Percentiles rank a stretch among this genome's conserved stretches.
phyloP scores from a whole-genome alignment of 768 basidiomycete species.

The Astraeus odoratus region DNA sequence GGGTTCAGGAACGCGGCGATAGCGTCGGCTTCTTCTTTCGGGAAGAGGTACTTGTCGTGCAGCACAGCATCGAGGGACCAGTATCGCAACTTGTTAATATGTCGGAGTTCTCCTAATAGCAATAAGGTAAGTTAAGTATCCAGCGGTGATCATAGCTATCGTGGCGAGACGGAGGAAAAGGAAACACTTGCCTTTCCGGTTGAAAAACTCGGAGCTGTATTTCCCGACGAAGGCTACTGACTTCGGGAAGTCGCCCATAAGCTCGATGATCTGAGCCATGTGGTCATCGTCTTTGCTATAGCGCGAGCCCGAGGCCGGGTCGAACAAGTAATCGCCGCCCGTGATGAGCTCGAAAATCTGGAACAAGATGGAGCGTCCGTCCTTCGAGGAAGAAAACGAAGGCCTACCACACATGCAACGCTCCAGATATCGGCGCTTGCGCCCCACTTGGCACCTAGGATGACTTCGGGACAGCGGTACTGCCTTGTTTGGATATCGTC shows the following conservation, averaged over 20 bases:
- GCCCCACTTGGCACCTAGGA: slow-evolving; percentile 94
- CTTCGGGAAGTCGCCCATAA: slow-evolving; percentile 86
- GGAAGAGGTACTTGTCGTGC: slow-evolving; percentile 95
- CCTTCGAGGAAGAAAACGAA: not conserved
- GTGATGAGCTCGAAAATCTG: slow-evolving; percentile 94
- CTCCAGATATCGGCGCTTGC: slow-evolving; percentile 96
- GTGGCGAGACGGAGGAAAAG: not conserved
- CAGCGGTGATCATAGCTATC: slow-evolving; percentile 7
- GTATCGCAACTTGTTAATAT: slow-evolving; percentile 89
- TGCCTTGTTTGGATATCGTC: slow-evolving; percentile 98
- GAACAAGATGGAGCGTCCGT: not conserved
- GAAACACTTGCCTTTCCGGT: slow-evolving; percentile 67
- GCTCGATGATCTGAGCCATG: slow-evolving; percentile 96
- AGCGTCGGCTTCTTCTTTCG: slow-evolving; percentile 70
- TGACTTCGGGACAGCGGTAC: slow-evolving; percentile 96
- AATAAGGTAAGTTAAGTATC: too few relatives aligned
- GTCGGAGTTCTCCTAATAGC: slow-evolving; percentile 69
- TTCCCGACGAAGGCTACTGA: slow-evolving; percentile 83
- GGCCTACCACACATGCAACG: slow-evolving; percentile 77
- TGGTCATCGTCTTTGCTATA: slow-evolving; percentile 98
- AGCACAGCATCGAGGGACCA: slow-evolving; percentile 81
- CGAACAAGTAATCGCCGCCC: slow-evolving; percentile 97
- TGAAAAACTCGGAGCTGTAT: slow-evolving; percentile 93
- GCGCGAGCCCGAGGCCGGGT: slow-evolving; percentile 89
- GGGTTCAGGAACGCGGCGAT: slow-evolving; percentile 79